Base-by-base conservation (phyloP, 1,284 basidiomycete genomes). In the Termitomyces sp. region DNA sequence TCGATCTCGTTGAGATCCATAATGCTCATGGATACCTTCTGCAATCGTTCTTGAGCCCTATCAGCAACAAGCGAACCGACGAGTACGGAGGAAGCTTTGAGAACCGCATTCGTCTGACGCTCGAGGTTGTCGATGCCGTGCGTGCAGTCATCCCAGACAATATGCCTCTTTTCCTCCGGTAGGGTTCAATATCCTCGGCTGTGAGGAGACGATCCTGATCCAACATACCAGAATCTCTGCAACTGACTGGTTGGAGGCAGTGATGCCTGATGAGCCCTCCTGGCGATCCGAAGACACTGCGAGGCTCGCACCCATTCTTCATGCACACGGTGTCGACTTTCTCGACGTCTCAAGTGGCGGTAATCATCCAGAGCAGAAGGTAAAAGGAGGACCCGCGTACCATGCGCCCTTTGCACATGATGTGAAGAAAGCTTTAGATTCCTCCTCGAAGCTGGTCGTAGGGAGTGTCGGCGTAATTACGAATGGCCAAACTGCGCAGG, bases 21-120 rank as follows among this genome's bases (percentile, higher is more conserved):
- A 68, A 64, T 52, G 83, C 87, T 4, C 86, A 92, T 62, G 81
- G 84, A 38, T 87, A 84, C 68, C 68, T 86, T 26, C 58, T 85
- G 24, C 73, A 76, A 61, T 67, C 66, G 45, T 76, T 88, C 74
- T 40, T 82, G 43, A 83, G 81, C 55, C 87, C 88, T 0, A 65
- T 79, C 17, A 79, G 78, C 55, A 92, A 92, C 74, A 75, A 79
- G 60, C 80, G 88, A 12, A 85, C 78, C 2, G 89, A 91, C 65
- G 68, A 81, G 61, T 92, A 90, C 64, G 88, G 88, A 4, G 89
- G 89, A 2, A 80, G 75, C 61, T 83, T 88, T 60, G 85, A 88
- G 65, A 89, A 89, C 67, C 79, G 87, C 41, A 76, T 78, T 31
- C 72, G 86, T 13, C 66, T 89, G 6, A 75, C 79, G 2, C 67